These are phyloP conservation scores for Pseudevernia furfuracea DNA, from an alignment of 495 filamentous ascomycete species.

Conservation along the genomic window DNA sequence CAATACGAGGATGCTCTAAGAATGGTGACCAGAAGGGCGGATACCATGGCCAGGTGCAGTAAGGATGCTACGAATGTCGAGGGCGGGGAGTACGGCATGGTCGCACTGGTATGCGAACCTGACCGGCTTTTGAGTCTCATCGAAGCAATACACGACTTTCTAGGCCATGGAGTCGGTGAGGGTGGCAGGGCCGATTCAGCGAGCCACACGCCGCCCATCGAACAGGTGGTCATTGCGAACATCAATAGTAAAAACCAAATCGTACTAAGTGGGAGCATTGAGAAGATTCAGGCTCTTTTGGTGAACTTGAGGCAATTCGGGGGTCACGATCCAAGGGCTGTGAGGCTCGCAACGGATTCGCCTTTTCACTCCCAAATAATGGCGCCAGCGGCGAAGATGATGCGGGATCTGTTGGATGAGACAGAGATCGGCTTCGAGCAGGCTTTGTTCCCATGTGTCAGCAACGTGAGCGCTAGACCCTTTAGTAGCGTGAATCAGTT, in stretches of 20 bases:
- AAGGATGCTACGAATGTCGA: slow-evolving; percentile 53
- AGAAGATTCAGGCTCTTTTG: slow-evolving; percentile 74
- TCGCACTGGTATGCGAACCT: slow-evolving; percentile 81
- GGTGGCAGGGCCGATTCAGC: slow-evolving; percentile 60
- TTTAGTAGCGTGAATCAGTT: slow-evolving; percentile 66
- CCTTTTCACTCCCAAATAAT: slow-evolving; percentile 93
- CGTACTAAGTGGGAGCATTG: slow-evolving; percentile 82
- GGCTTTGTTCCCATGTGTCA: slow-evolving; percentile 65
- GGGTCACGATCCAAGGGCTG: slow-evolving; percentile 85
- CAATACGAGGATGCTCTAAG: slow-evolving; percentile 66
- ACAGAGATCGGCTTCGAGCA: slow-evolving; percentile 60
- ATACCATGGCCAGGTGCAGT: slow-evolving; percentile 77
- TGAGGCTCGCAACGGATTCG: slow-evolving; percentile 77
- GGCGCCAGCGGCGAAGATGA: slow-evolving; percentile 68
- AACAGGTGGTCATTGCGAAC: slow-evolving; percentile 88
- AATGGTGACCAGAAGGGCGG: slow-evolving; percentile 70
- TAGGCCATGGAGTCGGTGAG: slow-evolving; percentile 53
- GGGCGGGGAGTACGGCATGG: slow-evolving; percentile 80
- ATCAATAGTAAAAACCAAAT: slow-evolving; percentile 95
- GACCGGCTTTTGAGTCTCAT: slow-evolving; percentile 61
- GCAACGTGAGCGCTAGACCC: slow-evolving; percentile 75
- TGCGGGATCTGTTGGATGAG: slow-evolving; percentile 55
- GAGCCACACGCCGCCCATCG: slow-evolving; percentile 59
- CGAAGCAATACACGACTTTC: slow-evolving; percentile 68
- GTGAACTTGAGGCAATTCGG: slow-evolving; percentile 86